A percentile compares a stretch with the other conserved stretches of the same genome.
Evolutionary conservation across 139 green algal species (phyloP).

Genomic region (Yamagishiella unicocca): DNA sequence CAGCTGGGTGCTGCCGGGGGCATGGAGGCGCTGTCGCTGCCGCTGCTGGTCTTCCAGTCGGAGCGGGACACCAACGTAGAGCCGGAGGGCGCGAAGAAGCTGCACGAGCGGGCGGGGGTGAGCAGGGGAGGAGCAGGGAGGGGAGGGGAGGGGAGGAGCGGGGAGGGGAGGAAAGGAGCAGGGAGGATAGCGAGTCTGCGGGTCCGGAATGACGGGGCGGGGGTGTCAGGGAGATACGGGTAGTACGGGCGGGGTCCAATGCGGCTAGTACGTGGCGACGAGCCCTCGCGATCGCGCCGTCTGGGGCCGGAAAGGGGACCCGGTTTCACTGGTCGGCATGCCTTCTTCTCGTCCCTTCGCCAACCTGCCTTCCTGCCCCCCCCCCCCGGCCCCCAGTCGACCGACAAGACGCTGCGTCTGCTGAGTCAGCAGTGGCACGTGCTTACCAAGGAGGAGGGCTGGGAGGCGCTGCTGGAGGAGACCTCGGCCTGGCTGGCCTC

Average conservation of each 20-base stretch:
- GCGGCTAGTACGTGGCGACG: no score
- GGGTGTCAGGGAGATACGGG: no score
- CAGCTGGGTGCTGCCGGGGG: constrained; percentile 27
- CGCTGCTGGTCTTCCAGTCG: constrained; percentile 75
- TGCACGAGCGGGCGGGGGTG: constrained; percentile 25
- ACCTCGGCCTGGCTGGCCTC: background rate
- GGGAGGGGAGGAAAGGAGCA: no score
- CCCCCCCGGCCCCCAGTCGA: constrained; percentile 36
- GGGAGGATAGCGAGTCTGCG: no score
- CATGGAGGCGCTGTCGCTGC: constrained; percentile 61
- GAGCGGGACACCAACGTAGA: constrained; percentile 66
- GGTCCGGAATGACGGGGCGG: no score
- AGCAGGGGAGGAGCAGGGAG: background rate
- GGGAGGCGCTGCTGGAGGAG: constrained; percentile 47
- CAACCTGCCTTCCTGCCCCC: background rate
- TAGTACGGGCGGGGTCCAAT: no score
- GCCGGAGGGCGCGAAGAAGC: constrained; percentile 6
- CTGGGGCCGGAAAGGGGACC: no score
- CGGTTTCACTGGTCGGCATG: no score
- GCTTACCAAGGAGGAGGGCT: constrained; percentile 74
- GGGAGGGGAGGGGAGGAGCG: background rate
- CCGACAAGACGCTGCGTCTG: constrained; percentile 76
- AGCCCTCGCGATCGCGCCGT: no score
- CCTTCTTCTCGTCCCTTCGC: background rate
- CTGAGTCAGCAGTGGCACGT: constrained; percentile 80